A percentile compares a stretch with the other conserved stretches of the same genome.
These are phyloP conservation scores for Microbotryum saponariae DNA, from an alignment of 1,284 basidiomycete genomes.

Conservation along the genomic window DNA sequence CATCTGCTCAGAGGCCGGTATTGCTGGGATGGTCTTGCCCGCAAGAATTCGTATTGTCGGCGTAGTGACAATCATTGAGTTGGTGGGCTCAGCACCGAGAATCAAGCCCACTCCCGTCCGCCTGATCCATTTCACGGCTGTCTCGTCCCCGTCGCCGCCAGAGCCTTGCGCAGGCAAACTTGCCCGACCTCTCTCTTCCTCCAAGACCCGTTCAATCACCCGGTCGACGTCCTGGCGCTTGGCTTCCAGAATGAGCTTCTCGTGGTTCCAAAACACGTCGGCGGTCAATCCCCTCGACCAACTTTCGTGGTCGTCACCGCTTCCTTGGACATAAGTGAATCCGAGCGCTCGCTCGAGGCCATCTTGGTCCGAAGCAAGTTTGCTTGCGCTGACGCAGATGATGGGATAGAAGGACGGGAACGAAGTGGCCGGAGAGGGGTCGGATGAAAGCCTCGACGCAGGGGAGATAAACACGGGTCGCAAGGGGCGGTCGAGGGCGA, in stretches of 20 bases:
- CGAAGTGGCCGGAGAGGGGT: constrained; percentile 3
- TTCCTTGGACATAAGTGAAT: constrained; percentile 76
- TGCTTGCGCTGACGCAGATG: constrained; percentile 70
- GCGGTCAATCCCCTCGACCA: constrained; percentile 61
- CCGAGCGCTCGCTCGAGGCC: constrained; percentile 56
- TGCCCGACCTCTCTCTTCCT: constrained; percentile 35
- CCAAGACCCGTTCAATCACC: constrained; percentile 46
- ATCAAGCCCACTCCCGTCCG: too few species aligned
- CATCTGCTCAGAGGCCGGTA: too few species aligned
- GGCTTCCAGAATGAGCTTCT: constrained; percentile 48
- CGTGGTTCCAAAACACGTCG: constrained; percentile 60
- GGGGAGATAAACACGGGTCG: constrained; percentile 64
- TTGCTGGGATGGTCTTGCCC: too few species aligned
- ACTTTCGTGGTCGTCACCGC: constrained; percentile 47
- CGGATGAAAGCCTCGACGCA: constrained; percentile 40
- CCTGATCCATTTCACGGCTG: too few species aligned
- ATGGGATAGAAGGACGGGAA: constrained; percentile 52
- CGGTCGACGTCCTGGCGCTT: constrained; percentile 48
- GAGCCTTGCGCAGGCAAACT: background rate
- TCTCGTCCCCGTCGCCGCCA: background rate
- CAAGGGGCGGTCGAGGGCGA: constrained; percentile 49
- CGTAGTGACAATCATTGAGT: too few species aligned
- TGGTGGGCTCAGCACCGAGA: too few species aligned
- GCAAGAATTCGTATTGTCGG: too few species aligned
- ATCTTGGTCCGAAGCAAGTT: constrained; percentile 48